Evolutionary conservation across 2,329 filamentous ascomycete genomes (phyloP).

Genomic region (Emmonsia crescens): DNA sequence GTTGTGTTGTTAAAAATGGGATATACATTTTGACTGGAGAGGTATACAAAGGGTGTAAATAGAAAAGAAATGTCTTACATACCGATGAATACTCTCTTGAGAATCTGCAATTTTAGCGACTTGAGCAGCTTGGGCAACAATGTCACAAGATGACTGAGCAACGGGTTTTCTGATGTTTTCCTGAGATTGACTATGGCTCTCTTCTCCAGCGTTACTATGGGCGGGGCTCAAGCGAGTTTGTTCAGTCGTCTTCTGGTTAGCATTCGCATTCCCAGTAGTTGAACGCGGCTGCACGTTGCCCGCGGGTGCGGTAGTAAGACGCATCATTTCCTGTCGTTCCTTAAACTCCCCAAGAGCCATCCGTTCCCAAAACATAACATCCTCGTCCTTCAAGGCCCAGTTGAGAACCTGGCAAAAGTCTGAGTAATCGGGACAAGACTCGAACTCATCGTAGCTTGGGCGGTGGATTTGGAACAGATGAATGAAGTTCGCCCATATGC

Average conservation of each 20-base stretch:
- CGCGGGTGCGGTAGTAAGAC: not conserved
- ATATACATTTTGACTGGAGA: not conserved
- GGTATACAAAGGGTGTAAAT: not conserved
- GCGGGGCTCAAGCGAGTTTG: not conserved
- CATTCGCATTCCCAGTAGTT: not conserved
- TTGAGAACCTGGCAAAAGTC: not conserved
- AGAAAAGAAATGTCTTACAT: not conserved
- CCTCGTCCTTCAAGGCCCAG: not conserved
- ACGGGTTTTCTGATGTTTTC: not conserved
- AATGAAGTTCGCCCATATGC: not conserved
- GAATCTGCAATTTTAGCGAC: not conserved
- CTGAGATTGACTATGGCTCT: not conserved
- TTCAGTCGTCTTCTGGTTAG: not conserved
- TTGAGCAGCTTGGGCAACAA: not conserved
- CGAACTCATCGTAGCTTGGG: not conserved
- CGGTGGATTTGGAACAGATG: not conserved
- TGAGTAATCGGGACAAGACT: not conserved
- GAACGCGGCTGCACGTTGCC: not conserved
- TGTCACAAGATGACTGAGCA: too few relatives aligned
- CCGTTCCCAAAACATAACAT: not conserved
- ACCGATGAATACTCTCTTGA: not conserved
- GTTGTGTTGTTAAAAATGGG: not conserved
- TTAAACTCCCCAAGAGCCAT: not conserved
- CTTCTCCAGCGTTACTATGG: not conserved
- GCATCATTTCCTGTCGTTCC: not conserved